These are phyloP conservation scores for Lenwebbia sp. DNA, from an alignment of 345 rosid genomes.

Conservation along the genomic window DNA sequence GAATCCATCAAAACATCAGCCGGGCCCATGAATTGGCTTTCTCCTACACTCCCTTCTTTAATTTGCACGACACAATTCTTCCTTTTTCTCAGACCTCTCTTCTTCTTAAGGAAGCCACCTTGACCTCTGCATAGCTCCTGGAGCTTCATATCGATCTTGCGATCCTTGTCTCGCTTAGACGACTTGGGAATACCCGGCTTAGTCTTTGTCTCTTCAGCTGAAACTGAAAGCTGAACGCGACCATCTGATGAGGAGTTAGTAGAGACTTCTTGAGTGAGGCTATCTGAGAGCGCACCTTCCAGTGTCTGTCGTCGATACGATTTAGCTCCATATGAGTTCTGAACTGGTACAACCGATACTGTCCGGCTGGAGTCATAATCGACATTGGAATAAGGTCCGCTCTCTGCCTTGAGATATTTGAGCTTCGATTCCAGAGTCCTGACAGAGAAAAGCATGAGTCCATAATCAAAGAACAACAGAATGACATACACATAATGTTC, in stretches of 20 bases:
- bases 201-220: conserved; percentile 20
- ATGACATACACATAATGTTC: background rate
- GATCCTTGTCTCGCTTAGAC: conserved; percentile 17
- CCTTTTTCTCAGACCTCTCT: conserved; percentile 84
- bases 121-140: conserved; percentile 27
- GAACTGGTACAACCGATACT: conserved; percentile 41
- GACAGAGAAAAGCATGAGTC: background rate
- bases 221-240: conserved; percentile 13
- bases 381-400: conserved; percentile 16
- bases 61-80: conserved; percentile 48
- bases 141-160: conserved; percentile 15
- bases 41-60: conserved; percentile 57
- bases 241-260: conserved; percentile 46
- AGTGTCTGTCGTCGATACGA: conserved; percentile 48
- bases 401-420: conserved; percentile 55
- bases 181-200: conserved; percentile 24
- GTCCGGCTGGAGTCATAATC: conserved; percentile 56
- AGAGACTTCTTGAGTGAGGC: conserved; percentile 58
- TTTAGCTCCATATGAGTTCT: conserved; percentile 44
- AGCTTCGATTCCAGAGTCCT: conserved; percentile 79
- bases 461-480: background rate
- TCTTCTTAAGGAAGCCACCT: conserved; percentile 32
- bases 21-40: conserved; percentile 44
- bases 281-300: conserved; percentile 69
- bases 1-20: conserved; percentile 28